A percentile compares a stretch with the other conserved stretches of the same genome.
These are phyloP conservation scores for Septoria petroselini DNA, from an alignment of 2,329 filamentous ascomycete genomes.

Conservation along the genomic window DNA sequence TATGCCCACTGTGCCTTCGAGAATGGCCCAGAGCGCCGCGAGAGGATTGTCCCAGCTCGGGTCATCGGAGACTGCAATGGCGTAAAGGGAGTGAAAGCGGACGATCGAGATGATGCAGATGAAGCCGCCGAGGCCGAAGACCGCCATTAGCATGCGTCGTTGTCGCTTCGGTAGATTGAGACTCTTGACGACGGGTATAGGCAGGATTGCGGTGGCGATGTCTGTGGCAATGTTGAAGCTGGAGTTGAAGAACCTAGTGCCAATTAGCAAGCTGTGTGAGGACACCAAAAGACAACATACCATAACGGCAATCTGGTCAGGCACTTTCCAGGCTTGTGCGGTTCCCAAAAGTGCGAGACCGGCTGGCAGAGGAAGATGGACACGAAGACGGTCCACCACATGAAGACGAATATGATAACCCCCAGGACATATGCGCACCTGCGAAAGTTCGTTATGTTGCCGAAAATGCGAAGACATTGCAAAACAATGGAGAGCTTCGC, in stretches of 20 bases:
- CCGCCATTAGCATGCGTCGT: slow-evolving; percentile 30
- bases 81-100: slow-evolving; percentile 27
- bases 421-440: slow-evolving; percentile 3
- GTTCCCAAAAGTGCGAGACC: slow-evolving; percentile 29
- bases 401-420: slow-evolving; percentile 11
- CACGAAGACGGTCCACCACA: slow-evolving; percentile 9
- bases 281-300: slow-evolving; percentile 12
- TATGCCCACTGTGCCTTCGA: slow-evolving; percentile 32
- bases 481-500: slow-evolving; percentile 23
- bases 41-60: slow-evolving; percentile 29
- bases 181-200: slow-evolving; percentile 35
- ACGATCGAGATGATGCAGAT: slow-evolving; percentile 28
- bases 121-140: slow-evolving; percentile 36
- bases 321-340: slow-evolving; percentile 26
- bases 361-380: slow-evolving; percentile 12
- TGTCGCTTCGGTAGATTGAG: slow-evolving; percentile 32
- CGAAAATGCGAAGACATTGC: slow-evolving; percentile 27
- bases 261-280: neutral
- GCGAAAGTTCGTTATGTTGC: slow-evolving; percentile 20
- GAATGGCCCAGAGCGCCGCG: slow-evolving; percentile 25
- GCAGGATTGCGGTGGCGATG: slow-evolving; percentile 34
- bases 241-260: slow-evolving; percentile 30
- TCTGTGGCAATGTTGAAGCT: slow-evolving; percentile 37
- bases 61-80: slow-evolving; percentile 25
- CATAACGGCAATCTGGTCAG: slow-evolving; percentile 28